Evolutionary conservation across 768 basidiomycete species (phyloP).

Genomic region (Boletus subparvulus): DNA sequence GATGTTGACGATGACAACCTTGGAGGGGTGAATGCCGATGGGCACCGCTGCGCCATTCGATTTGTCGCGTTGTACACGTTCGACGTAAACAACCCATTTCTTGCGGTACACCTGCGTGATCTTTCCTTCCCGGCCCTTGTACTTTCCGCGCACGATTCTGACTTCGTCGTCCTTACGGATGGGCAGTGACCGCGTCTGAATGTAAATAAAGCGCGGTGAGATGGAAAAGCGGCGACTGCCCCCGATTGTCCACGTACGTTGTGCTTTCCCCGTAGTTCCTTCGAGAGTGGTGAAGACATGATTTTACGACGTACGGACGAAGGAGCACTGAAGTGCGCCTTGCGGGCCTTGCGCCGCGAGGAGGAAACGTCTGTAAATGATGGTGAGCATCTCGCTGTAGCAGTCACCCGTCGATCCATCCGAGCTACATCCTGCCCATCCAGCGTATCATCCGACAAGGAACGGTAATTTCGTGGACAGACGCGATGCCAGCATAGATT

Average conservation of each 20-base stretch:
- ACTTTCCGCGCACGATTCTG: constrained; percentile 92
- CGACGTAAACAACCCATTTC: constrained; percentile 99
- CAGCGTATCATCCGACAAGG: constrained; percentile 44
- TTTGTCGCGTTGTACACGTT: constrained; percentile 97
- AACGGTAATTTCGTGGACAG: constrained; percentile 12
- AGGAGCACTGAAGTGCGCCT: constrained; percentile 95
- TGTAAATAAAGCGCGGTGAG: not conserved
- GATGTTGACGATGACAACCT: constrained; percentile 90
- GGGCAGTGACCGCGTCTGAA: constrained; percentile 84
- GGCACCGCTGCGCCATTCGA: constrained; percentile 92
- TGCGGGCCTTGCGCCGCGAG: constrained; percentile 96
- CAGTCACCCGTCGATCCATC: constrained; percentile 40
- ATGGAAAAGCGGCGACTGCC: not conserved
- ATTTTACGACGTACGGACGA: constrained; percentile 95
- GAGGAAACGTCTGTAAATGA: constrained; percentile 72
- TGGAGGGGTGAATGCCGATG: constrained; percentile 95
- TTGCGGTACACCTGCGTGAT: constrained; percentile 97
- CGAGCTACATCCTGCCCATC: constrained; percentile 45
- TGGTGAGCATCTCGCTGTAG: constrained; percentile 33
- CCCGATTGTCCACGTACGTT: constrained; percentile 55
- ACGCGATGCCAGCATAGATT: constrained; percentile 17
- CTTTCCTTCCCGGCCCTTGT: constrained; percentile 99
- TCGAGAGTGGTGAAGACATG: constrained; percentile 94
- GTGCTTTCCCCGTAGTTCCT: constrained; percentile 92
- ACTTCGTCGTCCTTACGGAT: constrained; percentile 99